Base-by-base conservation (phyloP, 495 filamentous ascomycete species). In the Podospora fimiseda region DNA sequence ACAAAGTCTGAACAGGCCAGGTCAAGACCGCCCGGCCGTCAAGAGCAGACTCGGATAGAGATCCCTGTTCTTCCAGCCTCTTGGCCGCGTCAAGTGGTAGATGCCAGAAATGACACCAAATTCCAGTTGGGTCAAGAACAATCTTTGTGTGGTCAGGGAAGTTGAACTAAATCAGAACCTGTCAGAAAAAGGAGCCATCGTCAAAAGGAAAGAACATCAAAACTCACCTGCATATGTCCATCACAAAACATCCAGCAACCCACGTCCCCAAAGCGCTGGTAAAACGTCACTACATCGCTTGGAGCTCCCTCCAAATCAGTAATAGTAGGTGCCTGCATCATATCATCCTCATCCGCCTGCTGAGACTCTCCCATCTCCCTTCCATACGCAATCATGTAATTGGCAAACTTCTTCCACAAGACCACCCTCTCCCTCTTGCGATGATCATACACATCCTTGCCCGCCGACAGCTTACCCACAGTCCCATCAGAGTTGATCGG, bases 81-180 rank as follows among this genome's bases (percentile, higher is more conserved):
- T 78, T 72, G 4, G 85, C 83, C 0, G 87, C 87, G 15, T 82
- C 79, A 4, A 82, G 68, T 0, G 88, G 85, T 5, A 95, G 80
- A 61, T 89, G 87, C 71, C 88, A 90, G 65, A 93, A 93, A 67
- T 91, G 85, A 57, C 89, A 81, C 79, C 85, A 88, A 1, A 77
- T 85, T 21, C 83, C 88, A 36, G 84, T 81, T 7, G 81, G 75
- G 30, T 88, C 87, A 43, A 95, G 73, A 3, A 94, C 81, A 21
- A 95, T 77, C 66, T 98, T 98, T 23, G 93, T 96, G 65, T 98
- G 93, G 58, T 98, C 93, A 6, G 92, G 90, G 71, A 96, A 98
- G 68, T 98, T 96, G 71, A 96, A 88, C 80, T 33, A 33, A 11
- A n/a, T n/a, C n/a, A n/a, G n/a, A n/a, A n/a, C n/a, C n/a, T 93